These are phyloP conservation scores for Talaromyces albobiverticillius DNA, from an alignment of 2,329 filamentous ascomycete genomes.

Conservation along the genomic window DNA sequence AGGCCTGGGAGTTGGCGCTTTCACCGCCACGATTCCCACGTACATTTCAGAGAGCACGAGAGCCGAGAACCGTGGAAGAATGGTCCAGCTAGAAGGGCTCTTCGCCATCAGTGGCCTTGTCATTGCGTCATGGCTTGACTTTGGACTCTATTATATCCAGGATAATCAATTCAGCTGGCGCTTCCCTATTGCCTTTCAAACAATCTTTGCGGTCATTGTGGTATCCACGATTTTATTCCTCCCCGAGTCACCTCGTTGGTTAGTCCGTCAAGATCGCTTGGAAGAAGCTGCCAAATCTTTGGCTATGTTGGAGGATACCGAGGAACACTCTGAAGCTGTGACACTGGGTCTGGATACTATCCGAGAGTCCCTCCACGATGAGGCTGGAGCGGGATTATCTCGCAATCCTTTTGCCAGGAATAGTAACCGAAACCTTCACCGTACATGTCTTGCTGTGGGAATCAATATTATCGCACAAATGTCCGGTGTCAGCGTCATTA, in stretches of 20 bases:
- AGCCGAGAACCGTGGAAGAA: constrained; percentile 7
- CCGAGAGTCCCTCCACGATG: background rate
- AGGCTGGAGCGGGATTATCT: constrained; percentile 14
- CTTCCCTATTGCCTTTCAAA: constrained; percentile 46
- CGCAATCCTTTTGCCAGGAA: constrained; percentile 19
- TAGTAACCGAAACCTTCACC: constrained; percentile 22
- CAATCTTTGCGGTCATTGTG: constrained; percentile 38
- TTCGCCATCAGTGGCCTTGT: constrained; percentile 26
- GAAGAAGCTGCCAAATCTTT: constrained; percentile 17
- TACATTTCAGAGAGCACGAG: constrained; percentile 11
- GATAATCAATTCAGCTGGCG: constrained; percentile 27
- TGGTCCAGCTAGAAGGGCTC: constrained; percentile 26
- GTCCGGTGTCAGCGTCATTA: constrained; percentile 28
- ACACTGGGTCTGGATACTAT: background rate
- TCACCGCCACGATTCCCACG: constrained; percentile 25
- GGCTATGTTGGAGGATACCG: constrained; percentile 1
- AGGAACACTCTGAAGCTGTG: constrained; percentile 4
- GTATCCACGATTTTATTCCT: constrained; percentile 29
- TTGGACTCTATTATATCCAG: constrained; percentile 10
- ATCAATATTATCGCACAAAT: constrained; percentile 29
- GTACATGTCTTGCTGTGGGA: constrained; percentile 21
- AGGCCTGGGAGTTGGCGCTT: constrained; percentile 24
- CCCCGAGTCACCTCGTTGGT: constrained; percentile 1
- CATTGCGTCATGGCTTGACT: constrained; percentile 12
- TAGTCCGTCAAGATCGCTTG: background rate